Evolutionary conservation across 352 stramenopile genomes (phyloP).

Genomic region (Achlya hypogyna): DNA sequence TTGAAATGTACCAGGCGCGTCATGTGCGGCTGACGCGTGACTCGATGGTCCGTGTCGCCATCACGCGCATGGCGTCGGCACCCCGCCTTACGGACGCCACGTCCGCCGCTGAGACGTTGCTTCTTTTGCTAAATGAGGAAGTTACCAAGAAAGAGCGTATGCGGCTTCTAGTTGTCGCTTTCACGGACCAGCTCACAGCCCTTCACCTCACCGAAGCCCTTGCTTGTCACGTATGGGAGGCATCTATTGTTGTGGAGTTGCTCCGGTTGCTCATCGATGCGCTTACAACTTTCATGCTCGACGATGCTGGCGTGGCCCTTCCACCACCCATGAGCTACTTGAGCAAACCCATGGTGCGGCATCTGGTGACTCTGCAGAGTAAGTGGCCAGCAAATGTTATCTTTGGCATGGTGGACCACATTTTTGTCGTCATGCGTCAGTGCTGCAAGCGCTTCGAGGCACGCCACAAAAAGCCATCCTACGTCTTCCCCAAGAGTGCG

Average conservation of each 20-base stretch:
- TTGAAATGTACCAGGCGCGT: conserved; percentile 10
- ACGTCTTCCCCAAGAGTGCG: neutral
- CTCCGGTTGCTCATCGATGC: neutral
- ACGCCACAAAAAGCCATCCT: neutral
- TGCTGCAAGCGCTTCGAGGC: neutral
- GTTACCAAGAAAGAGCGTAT: neutral
- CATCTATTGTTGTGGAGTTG: neutral
- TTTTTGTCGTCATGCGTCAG: neutral
- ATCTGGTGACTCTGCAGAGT: neutral
- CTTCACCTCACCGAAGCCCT: neutral
- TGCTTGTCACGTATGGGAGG: neutral
- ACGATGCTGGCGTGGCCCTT: neutral
- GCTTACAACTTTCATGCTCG: neutral
- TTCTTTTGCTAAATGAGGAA: neutral
- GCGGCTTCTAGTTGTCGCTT: neutral
- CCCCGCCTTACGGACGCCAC: neutral
- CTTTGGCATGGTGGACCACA: neutral
- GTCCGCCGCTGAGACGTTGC: neutral
- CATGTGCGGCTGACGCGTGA: neutral
- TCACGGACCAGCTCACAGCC: conserved; percentile 8
- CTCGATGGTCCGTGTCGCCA: conserved; percentile 1
- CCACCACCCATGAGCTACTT: neutral
- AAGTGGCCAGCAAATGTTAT: neutral
- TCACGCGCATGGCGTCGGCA: neutral
- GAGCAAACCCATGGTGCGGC: neutral